These are phyloP conservation scores for Piedraia hortae DNA, from an alignment of 2,329 filamentous ascomycete species.

Conservation along the genomic window DNA sequence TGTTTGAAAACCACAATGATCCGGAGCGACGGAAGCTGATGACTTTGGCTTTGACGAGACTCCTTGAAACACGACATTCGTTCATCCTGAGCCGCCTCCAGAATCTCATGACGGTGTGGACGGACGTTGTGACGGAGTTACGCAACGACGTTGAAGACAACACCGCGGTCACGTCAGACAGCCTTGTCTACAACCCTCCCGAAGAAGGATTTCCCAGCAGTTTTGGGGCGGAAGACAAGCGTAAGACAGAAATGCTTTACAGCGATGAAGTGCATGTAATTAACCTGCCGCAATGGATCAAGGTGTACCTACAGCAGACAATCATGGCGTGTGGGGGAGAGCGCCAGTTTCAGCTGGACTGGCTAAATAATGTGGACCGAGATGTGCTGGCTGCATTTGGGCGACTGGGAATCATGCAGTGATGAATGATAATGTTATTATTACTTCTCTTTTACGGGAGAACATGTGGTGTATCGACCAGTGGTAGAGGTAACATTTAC, in stretches of 20 bases:
- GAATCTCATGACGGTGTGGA: conserved; percentile 51
- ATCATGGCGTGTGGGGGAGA: conserved; percentile 36
- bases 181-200: conserved; percentile 17
- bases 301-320: conserved; percentile 29
- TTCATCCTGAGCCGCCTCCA: conserved; percentile 26
- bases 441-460: no score
- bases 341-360: conserved; percentile 36
- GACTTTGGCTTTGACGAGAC: conserved; percentile 40
- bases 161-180: conserved; percentile 8
- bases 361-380: conserved; percentile 46
- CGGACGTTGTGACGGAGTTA: conserved; percentile 37
- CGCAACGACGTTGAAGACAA: conserved; percentile 19
- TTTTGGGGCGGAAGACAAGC: no score
- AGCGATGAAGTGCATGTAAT: conserved; percentile 42
- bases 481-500: no score
- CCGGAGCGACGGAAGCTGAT: conserved; percentile 41
- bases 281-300: conserved; percentile 35
- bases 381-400: conserved; percentile 41
- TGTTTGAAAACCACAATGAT: conserved; percentile 40
- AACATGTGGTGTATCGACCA: no score
- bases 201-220: no score
- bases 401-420: conserved; percentile 11
- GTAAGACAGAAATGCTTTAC: conserved; percentile 22
- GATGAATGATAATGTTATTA: no score
- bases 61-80: conserved; percentile 34